These are phyloP conservation scores for Epichloe hybrida DNA, from an alignment of 2,329 filamentous ascomycete species.

Conservation along the genomic window DNA sequence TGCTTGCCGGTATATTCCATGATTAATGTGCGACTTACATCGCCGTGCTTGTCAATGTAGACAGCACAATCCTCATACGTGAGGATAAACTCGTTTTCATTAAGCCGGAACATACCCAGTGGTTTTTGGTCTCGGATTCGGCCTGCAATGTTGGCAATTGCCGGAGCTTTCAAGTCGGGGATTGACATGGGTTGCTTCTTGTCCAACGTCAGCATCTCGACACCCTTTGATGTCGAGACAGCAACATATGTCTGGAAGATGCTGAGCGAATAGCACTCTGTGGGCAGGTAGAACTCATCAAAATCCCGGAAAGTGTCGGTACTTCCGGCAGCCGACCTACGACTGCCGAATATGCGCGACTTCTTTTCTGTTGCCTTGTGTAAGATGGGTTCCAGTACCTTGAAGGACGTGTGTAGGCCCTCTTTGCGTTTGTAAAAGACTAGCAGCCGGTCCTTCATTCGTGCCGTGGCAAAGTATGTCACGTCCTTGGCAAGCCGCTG, in stretches of 20 bases:
- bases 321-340: conserved; percentile 47
- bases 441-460: conserved; percentile 91
- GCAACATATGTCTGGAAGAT: conserved; percentile 91
- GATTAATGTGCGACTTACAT: conserved; percentile 83
- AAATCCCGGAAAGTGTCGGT: conserved; percentile 97
- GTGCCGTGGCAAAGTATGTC: conserved; percentile 87
- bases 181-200: conserved; percentile 95
- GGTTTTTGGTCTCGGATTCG: conserved; percentile 75
- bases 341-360: conserved; percentile 50
- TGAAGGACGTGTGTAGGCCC: conserved; percentile 84
- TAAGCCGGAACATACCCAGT: conserved; percentile 91
- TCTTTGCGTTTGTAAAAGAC: conserved; percentile 97
- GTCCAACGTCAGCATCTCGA: conserved; percentile 92
- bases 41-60: conserved; percentile 96
- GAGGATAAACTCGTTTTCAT: conserved; percentile 81
- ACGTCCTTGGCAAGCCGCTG: conserved; percentile 89
- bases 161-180: conserved; percentile 66
- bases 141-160: conserved; percentile 71
- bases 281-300: conserved; percentile 96
- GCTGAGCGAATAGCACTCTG: conserved; percentile 89
- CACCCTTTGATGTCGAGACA: conserved; percentile 79
- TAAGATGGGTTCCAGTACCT: conserved; percentile 88
- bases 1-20: conserved; percentile 97
- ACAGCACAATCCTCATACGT: conserved; percentile 94
- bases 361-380: conserved; percentile 84